Conservation (phyloP, 768 basidiomycete genomes). For the Tulasnella sp. region DNA sequence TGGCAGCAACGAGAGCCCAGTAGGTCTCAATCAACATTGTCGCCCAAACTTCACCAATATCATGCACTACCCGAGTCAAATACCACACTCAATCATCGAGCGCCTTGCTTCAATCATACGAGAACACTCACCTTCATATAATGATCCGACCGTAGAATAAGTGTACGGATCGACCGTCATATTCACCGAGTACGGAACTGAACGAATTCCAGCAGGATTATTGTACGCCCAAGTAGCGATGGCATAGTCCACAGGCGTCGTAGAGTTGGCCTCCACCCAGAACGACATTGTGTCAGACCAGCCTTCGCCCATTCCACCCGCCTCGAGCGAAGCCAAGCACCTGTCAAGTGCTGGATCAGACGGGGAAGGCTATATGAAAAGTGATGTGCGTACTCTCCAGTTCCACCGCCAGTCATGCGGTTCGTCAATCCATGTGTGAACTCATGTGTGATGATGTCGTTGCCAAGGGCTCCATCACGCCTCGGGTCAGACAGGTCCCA, state of each 20-base stretch:
- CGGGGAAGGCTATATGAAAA: too few relatives aligned
- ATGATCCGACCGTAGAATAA: constrained; percentile 30
- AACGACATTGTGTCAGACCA: constrained; percentile 38
- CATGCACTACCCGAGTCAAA: constrained; percentile 25
- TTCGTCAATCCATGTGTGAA: constrained; percentile 34
- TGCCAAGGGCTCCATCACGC: background rate
- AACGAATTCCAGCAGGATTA: constrained; percentile 39
- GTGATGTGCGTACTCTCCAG: too few relatives aligned
- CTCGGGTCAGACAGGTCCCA: too few relatives aligned
- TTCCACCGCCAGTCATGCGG: too few relatives aligned
- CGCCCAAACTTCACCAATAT: constrained; percentile 47
- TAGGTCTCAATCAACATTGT: constrained; percentile 33
- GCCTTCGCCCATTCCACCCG: constrained; percentile 60
- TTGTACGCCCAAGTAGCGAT: constrained; percentile 28
- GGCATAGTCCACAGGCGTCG: background rate
- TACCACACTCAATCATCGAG: background rate
- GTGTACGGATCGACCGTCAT: constrained; percentile 35
- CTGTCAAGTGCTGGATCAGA: too few relatives aligned
- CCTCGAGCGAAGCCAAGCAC: constrained; percentile 50
- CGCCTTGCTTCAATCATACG: background rate
- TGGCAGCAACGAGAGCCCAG: too few relatives aligned
- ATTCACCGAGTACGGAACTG: constrained; percentile 46
- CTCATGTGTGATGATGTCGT: background rate
- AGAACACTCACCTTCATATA: constrained; percentile 27
- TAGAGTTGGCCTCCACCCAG: constrained; percentile 23